Evolutionary conservation across 192 early-diverging fungal species (phyloP).

Genomic region (Mortierella antarctica): DNA sequence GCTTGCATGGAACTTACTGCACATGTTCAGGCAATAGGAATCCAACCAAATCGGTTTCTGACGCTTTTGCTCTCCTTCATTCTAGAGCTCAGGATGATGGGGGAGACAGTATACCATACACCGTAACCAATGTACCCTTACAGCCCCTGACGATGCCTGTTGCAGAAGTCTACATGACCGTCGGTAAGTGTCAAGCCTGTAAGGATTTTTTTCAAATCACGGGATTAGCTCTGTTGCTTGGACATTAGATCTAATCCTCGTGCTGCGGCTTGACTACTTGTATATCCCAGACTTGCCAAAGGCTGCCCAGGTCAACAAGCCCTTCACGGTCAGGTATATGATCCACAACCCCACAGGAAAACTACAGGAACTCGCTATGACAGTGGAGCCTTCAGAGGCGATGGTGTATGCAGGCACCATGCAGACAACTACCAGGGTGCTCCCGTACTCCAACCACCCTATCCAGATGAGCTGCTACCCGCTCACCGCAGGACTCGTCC

Average conservation of each 20-base stretch:
- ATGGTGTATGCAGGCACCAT: slow-evolving; percentile 84
- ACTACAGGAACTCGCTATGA: slow-evolving; percentile 63
- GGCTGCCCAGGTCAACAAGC: slow-evolving; percentile 60
- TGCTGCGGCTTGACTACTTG: neutral
- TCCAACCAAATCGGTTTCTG: neutral
- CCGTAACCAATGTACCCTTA: slow-evolving; percentile 39
- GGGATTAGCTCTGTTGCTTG: neutral
- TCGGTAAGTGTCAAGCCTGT: slow-evolving; percentile 38
- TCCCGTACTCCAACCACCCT: slow-evolving; percentile 62
- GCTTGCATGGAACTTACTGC: slow-evolving; percentile 8
- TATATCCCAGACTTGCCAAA: slow-evolving; percentile 66
- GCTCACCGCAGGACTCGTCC: slow-evolving; percentile 64
- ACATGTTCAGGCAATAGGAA: slow-evolving; percentile 1
- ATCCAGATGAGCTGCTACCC: slow-evolving; percentile 73
- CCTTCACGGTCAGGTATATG: slow-evolving; percentile 69
- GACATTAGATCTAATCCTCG: neutral
- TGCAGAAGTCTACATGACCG: slow-evolving; percentile 45
- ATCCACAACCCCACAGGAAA: slow-evolving; percentile 70
- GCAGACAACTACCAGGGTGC: slow-evolving; percentile 63
- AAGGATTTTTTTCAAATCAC: neutral
- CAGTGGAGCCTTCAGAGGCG: slow-evolving; percentile 73
- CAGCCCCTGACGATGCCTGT: slow-evolving; percentile 45
- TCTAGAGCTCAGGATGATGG: slow-evolving; percentile 19
- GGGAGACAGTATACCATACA: slow-evolving; percentile 14
- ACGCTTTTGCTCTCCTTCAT: neutral